Conservation (phyloP, 164 flowering plant species). For the Santalum album region DNA sequence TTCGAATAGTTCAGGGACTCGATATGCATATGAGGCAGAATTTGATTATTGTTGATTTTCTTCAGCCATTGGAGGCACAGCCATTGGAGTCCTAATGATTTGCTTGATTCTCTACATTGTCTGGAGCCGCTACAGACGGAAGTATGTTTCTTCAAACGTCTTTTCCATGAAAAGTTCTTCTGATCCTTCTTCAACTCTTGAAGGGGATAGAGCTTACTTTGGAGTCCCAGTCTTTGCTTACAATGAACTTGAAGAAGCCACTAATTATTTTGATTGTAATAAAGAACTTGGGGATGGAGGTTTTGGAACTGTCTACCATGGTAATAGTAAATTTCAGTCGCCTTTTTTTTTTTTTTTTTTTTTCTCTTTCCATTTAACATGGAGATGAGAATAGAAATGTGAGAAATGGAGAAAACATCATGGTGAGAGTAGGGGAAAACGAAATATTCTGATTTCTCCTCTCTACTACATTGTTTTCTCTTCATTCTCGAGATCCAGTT, state of each 20-base stretch:
- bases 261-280: slow-evolving; percentile 10
- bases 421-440: too few relatives aligned
- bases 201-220: slow-evolving; percentile 12
- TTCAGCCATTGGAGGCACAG: slow-evolving; percentile 9
- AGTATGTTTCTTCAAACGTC: slow-evolving; percentile 5
- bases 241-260: slow-evolving; percentile 26
- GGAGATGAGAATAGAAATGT: too few relatives aligned
- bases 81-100: background rate
- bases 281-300: slow-evolving; percentile 22
- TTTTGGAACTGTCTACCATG: slow-evolving; percentile 28
- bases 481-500: too few relatives aligned
- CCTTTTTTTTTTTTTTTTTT: too few relatives aligned
- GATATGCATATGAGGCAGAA: background rate
- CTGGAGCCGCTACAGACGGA: slow-evolving; percentile 9
- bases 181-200: slow-evolving; percentile 14
- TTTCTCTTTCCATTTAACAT: too few relatives aligned
- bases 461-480: too few relatives aligned
- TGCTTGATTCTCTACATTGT: background rate
- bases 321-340: slow-evolving; percentile 9
- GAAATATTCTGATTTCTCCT: too few relatives aligned
- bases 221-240: slow-evolving; percentile 28
- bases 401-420: too few relatives aligned
- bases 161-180: slow-evolving; percentile 1
- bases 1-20: background rate
- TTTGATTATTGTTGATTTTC: background rate